A percentile compares a stretch with the other conserved stretches of the same genome.
Conservation (phyloP, 176 grass and related monocot genomes). For the Cenchrus fungigraminus region DNA sequence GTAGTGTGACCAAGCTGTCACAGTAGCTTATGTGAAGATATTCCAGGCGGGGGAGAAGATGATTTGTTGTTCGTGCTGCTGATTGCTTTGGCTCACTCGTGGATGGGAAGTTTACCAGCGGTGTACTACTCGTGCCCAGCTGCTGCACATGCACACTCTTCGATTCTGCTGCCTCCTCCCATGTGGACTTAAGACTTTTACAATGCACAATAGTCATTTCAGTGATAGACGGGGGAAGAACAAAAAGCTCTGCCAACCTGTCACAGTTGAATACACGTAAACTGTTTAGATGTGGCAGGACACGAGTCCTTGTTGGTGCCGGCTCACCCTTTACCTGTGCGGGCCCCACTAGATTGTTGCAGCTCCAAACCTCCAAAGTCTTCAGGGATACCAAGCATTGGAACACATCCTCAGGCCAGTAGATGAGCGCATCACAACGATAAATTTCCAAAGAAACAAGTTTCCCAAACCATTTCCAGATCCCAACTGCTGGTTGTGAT, state of each 20-base stretch:
- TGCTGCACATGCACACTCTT: not conserved
- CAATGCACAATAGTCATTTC: accelerated
- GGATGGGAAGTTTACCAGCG: not conserved
- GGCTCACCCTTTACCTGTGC: not conserved
- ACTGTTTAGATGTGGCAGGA: not conserved
- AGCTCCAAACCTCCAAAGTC: not conserved
- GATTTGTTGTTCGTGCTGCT: not conserved
- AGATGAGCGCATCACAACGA: not conserved
- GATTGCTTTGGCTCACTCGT: not conserved
- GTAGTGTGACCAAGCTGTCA: not conserved
- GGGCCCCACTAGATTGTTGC: not conserved
- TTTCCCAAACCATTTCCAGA: slow-evolving; percentile 1
- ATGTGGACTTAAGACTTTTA: not conserved
- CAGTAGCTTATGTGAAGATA: accelerated
- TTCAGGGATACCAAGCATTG: slow-evolving; percentile 17
- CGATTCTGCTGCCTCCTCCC: not conserved
- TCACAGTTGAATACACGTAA: accelerated
- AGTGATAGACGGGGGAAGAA: slow-evolving; percentile 1
- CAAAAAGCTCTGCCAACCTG: not conserved
- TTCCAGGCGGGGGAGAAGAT: not conserved
- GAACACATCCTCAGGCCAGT: slow-evolving; percentile 29
- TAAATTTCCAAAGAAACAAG: not conserved
- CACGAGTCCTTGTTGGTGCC: not conserved
- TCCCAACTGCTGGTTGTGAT: not conserved
- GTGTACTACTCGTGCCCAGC: not conserved